These are phyloP conservation scores for Candida mattraensis DNA, from an alignment of 805 yeast genomes.

Conservation along the genomic window DNA sequence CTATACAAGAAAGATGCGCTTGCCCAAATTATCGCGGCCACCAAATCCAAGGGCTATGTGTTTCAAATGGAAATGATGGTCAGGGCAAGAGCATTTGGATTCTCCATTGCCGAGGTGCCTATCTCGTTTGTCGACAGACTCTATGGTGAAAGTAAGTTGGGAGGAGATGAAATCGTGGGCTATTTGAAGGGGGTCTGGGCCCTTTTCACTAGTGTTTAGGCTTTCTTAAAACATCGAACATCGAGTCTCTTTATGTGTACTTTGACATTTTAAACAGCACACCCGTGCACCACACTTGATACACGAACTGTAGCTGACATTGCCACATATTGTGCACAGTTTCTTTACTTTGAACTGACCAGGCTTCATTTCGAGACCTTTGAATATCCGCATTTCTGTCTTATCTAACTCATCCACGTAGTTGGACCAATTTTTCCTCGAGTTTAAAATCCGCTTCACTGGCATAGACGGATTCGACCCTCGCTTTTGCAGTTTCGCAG, in stretches of 20 bases:
- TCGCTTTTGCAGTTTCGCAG: constrained; percentile 20
- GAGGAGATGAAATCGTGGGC: constrained; percentile 79
- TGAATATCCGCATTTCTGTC: constrained; percentile 32
- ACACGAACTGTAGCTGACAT: constrained; percentile 41
- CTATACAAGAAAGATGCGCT: constrained; percentile 70
- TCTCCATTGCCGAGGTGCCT: constrained; percentile 75
- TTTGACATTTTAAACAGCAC: constrained; percentile 41
- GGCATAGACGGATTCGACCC: constrained; percentile 31
- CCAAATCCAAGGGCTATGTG: constrained; percentile 76
- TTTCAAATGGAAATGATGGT: constrained; percentile 91
- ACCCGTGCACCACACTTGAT: constrained; percentile 42
- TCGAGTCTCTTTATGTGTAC: constrained; percentile 44
- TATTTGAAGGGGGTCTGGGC: constrained; percentile 77
- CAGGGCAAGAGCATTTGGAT: constrained; percentile 73
- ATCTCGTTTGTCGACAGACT: constrained; percentile 76
- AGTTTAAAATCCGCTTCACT: constrained; percentile 38
- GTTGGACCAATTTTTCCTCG: constrained; percentile 41
- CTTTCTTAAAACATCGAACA: constrained; percentile 34
- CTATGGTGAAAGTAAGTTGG: constrained; percentile 76
- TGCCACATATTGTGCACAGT: constrained; percentile 47
- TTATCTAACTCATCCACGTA: constrained; percentile 44
- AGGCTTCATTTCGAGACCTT: constrained; percentile 33
- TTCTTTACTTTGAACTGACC: constrained; percentile 38
- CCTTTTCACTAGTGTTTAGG: constrained; percentile 58
- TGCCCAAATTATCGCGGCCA: constrained; percentile 62